phyloP scores from a whole-genome alignment of 1,284 basidiomycete genomes.

The Tilletia setariae region DNA sequence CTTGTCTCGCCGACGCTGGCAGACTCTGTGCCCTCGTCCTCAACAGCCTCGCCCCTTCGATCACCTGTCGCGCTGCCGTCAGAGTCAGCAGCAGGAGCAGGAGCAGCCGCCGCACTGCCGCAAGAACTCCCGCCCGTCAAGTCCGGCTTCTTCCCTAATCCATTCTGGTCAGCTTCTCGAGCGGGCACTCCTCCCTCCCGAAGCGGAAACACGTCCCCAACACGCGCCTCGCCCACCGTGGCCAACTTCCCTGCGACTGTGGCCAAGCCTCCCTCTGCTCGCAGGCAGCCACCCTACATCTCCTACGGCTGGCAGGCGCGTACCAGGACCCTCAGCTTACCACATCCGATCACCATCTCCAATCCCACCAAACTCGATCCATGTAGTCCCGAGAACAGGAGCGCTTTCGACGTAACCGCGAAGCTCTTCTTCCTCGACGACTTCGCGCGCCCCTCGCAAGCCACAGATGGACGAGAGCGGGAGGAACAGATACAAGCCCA shows the following conservation, averaged over 20 bases:
- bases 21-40: constrained; percentile 7
- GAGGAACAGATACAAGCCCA: constrained; percentile 8
- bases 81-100: too few species aligned
- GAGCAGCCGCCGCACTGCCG: not conserved
- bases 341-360: constrained; percentile 37
- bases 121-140: not conserved
- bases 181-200: constrained; percentile 3
- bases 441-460: not conserved
- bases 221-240: not conserved
- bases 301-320: constrained; percentile 33
- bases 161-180: constrained; percentile 25
- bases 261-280: not conserved
- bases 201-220: not conserved
- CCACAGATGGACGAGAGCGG: not conserved
- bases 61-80: not conserved
- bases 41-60: not conserved
- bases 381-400: constrained; percentile 33
- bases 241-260: not conserved
- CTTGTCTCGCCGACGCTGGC: not conserved
- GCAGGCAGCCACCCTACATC: constrained; percentile 30
- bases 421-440: constrained; percentile 44
- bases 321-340: constrained; percentile 29
- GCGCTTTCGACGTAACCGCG: constrained; percentile 44
- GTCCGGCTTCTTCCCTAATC: constrained; percentile 14
- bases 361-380: constrained; percentile 37